These are phyloP conservation scores for Apiospora hydei DNA, from an alignment of 2,329 filamentous ascomycete species.

Conservation along the genomic window DNA sequence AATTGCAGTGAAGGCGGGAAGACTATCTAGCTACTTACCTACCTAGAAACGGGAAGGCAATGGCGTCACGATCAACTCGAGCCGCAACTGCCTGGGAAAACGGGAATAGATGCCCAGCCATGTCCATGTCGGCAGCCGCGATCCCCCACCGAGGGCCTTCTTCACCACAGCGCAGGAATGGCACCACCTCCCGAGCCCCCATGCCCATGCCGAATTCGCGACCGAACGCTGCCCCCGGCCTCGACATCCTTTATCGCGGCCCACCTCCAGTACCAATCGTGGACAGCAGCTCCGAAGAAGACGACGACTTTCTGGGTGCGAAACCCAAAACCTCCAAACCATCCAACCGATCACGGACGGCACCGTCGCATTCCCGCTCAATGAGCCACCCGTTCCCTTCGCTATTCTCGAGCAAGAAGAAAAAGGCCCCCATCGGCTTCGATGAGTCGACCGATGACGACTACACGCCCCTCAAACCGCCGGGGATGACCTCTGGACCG, in stretches of 20 bases:
- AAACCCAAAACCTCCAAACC: conserved; percentile 35
- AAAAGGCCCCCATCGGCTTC: conserved; percentile 49
- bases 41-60: conserved; percentile 6
- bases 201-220: conserved; percentile 13
- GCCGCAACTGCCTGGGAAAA: background rate
- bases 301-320: conserved; percentile 38
- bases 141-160: background rate
- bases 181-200: conserved; percentile 10
- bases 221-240: conserved; percentile 26
- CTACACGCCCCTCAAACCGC: conserved; percentile 40
- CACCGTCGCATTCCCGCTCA: conserved; percentile 64
- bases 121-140: conserved; percentile 17
- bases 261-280: conserved; percentile 34
- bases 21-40: background rate
- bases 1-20: conserved; percentile 12
- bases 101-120: conserved; percentile 15
- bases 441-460: conserved; percentile 56
- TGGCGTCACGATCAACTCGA: conserved; percentile 19
- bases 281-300: conserved; percentile 51
- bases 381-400: conserved; percentile 83
- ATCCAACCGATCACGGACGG: conserved; percentile 29
- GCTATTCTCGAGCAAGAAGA: conserved; percentile 69
- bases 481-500: conserved; percentile 37
- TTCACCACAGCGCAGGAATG: conserved; percentile 12
- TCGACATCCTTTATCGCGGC: conserved; percentile 29